These are phyloP conservation scores for Trichoderma parareesei DNA, from an alignment of 495 filamentous ascomycete species.

Conservation along the genomic window DNA sequence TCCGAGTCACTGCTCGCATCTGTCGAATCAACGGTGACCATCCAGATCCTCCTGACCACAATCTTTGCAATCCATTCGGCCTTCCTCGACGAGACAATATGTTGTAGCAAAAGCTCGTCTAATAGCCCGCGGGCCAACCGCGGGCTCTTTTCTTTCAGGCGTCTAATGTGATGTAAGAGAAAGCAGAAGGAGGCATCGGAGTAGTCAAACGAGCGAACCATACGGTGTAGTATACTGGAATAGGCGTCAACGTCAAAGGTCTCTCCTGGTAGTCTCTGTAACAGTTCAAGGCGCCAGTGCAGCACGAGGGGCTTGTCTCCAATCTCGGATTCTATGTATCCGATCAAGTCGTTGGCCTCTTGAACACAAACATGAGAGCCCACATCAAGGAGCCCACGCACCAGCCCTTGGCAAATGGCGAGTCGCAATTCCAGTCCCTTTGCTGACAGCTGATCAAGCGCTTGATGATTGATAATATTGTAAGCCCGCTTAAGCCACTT, in stretches of 20 bases:
- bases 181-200: conserved; percentile 59
- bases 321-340: conserved; percentile 51
- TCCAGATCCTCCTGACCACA: conserved; percentile 55
- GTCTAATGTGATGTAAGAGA: conserved; percentile 61
- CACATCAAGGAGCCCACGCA: conserved; percentile 44
- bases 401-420: conserved; percentile 54
- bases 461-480: conserved; percentile 47
- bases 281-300: conserved; percentile 60
- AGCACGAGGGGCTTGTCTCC: conserved; percentile 56
- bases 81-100: conserved; percentile 33
- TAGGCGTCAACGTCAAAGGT: conserved; percentile 43
- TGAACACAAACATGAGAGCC: conserved; percentile 36
- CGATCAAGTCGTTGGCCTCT: conserved; percentile 49
- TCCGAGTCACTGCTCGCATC: neutral
- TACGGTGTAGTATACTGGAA: conserved; percentile 39
- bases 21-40: conserved; percentile 28
- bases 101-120: conserved; percentile 49
- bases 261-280: conserved; percentile 37
- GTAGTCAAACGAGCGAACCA: conserved; percentile 49
- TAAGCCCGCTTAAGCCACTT: conserved; percentile 72
- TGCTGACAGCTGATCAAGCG: conserved; percentile 47
- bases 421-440: conserved; percentile 57
- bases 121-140: conserved; percentile 46
- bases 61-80: conserved; percentile 55
- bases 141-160: conserved; percentile 47